Percentiles rank a stretch among this genome's conserved stretches.
phyloP scores from a whole-genome alignment of 306 rosid species.

The Sechiopsis laciniata region DNA sequence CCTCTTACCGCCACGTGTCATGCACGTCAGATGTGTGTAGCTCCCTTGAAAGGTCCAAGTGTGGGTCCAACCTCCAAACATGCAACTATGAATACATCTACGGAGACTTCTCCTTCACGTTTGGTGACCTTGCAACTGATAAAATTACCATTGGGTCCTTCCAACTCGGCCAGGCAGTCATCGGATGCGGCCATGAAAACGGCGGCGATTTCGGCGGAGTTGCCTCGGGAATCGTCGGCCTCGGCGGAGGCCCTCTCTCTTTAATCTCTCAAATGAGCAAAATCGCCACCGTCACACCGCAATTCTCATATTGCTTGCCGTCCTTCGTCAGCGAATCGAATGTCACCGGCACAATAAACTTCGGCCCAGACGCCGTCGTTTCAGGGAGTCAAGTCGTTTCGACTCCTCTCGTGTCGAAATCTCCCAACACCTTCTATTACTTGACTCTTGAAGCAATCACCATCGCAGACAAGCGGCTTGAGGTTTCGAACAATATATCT shows the following conservation, averaged over 20 bases:
- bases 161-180: conserved; percentile 15
- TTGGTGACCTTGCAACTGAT: conserved; percentile 39
- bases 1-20: conserved; percentile 29
- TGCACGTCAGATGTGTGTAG: conserved; percentile 30
- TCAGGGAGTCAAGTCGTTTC: conserved; percentile 24
- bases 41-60: background rate
- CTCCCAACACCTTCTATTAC: conserved; percentile 23
- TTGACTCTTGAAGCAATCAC: conserved; percentile 40
- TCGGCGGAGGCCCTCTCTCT: conserved; percentile 44
- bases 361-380: conserved; percentile 31
- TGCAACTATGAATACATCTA: conserved; percentile 33
- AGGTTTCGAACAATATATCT: background rate
- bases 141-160: conserved; percentile 28
- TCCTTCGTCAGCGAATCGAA: background rate
- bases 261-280: conserved; percentile 44
- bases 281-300: conserved; percentile 10
- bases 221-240: conserved; percentile 45
- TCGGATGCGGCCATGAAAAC: conserved; percentile 45
- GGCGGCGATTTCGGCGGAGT: conserved; percentile 33
- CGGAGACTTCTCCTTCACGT: conserved; percentile 40
- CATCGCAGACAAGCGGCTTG: conserved; percentile 32
- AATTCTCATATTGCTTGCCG: conserved; percentile 51
- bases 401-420: conserved; percentile 29
- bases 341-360: conserved; percentile 34
- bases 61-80: background rate